Percentiles rank a stretch among this genome's conserved stretches.
Evolutionary conservation across 179 eudicot species (phyloP).

Genomic region (Vitellaria paradoxa): DNA sequence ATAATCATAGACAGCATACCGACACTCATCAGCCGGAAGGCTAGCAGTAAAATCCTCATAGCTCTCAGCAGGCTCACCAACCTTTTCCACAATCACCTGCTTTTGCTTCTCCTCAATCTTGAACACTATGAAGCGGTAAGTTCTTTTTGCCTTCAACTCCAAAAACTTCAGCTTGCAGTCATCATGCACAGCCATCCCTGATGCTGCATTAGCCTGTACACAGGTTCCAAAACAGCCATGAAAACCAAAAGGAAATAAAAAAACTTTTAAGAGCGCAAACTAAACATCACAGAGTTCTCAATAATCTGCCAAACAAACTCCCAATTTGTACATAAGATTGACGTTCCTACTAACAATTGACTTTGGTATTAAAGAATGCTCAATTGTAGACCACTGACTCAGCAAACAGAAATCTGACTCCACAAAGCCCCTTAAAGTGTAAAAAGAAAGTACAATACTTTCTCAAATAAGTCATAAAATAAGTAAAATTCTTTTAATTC

Average conservation of each 20-base stretch:
- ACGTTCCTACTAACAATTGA: neutral
- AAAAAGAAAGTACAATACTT: neutral
- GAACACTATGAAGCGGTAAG: slow-evolving; percentile 2
- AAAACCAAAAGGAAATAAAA: neutral
- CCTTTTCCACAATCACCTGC: slow-evolving; percentile 7
- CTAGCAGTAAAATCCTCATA: slow-evolving; percentile 8
- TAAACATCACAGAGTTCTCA: neutral
- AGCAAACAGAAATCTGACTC: neutral
- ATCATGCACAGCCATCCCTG: slow-evolving; percentile 9
- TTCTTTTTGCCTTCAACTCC: slow-evolving; percentile 9
- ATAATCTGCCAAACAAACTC: neutral
- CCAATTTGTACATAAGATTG: neutral
- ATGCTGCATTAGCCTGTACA: neutral
- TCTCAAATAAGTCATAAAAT: neutral
- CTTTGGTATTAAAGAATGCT: neutral
- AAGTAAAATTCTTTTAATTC: neutral
- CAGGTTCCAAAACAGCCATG: neutral
- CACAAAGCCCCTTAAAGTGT: neutral
- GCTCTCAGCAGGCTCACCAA: slow-evolving; percentile 6
- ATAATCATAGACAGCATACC: slow-evolving; percentile 11
- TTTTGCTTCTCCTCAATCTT: slow-evolving; percentile 12
- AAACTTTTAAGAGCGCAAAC: neutral
- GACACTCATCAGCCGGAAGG: slow-evolving; percentile 9
- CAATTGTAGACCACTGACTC: neutral
- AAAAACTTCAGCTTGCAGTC: slow-evolving; percentile 12